phyloP scores from a whole-genome alignment of 2,329 filamentous ascomycete genomes.

The Neurospora sp. region DNA sequence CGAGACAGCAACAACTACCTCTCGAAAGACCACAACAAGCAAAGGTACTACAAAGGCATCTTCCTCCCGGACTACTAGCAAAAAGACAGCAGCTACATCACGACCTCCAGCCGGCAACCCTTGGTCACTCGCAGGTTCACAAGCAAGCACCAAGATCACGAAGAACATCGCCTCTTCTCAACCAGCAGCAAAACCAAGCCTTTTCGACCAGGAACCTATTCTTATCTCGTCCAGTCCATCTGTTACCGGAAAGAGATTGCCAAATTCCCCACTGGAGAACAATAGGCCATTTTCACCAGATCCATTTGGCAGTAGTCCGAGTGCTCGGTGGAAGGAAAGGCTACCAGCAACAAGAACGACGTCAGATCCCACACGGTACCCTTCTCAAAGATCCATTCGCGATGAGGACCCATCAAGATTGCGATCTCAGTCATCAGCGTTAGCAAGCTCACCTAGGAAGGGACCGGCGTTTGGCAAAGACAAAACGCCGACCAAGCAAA shows the following conservation, averaged over 20 bases:
- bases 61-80: conserved; percentile 4
- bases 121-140: conserved; percentile 31
- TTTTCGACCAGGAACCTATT: conserved; percentile 13
- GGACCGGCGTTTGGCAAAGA: not conserved
- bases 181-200: conserved; percentile 1
- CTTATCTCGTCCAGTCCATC: conserved; percentile 21
- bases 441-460: not conserved
- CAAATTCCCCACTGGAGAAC: not conserved
- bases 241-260: not conserved
- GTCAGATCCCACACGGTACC: not conserved
- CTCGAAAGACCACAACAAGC: not conserved
- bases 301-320: conserved; percentile 33
- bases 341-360: conserved; percentile 16
- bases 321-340: conserved; percentile 19
- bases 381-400: not conserved
- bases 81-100: conserved; percentile 14
- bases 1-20: not conserved
- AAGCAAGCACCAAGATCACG: conserved; percentile 21
- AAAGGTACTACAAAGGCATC: conserved; percentile 17
- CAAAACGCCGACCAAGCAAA: not conserved
- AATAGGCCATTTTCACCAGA: not conserved
- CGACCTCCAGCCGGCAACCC: conserved; percentile 20
- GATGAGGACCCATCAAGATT: not conserved
- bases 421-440: not conserved
- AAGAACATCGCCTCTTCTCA: conserved; percentile 6